Evolutionary conservation across 371 early-diverging fungal species (phyloP).

Genomic region (Mortierella sp.): DNA sequence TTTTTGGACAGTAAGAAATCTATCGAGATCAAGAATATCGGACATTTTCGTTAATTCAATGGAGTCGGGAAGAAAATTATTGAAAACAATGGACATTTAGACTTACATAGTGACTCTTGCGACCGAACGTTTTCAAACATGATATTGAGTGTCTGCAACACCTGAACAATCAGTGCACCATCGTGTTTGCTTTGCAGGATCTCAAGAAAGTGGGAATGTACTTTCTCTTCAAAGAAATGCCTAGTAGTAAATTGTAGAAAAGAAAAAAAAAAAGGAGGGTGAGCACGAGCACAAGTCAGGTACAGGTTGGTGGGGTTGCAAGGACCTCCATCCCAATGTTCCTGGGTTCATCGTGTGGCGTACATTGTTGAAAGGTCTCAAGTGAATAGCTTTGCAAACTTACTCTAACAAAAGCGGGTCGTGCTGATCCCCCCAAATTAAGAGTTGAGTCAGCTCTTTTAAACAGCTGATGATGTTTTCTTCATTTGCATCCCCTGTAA

Average conservation of each 20-base stretch:
- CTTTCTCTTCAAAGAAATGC: slow-evolving; percentile 54
- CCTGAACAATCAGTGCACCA: slow-evolving; percentile 60
- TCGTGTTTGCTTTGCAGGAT: slow-evolving; percentile 41
- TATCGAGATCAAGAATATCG: slow-evolving; percentile 7
- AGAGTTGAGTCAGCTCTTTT: slow-evolving; percentile 65
- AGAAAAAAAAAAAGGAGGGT: slow-evolving; percentile 6
- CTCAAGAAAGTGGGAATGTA: slow-evolving; percentile 46
- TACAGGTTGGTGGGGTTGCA: not conserved
- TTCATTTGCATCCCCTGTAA: slow-evolving; percentile 43
- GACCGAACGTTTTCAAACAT: slow-evolving; percentile 68
- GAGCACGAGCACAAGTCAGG: slow-evolving; percentile 10
- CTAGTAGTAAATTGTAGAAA: slow-evolving; percentile 12
- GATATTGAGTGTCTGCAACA: slow-evolving; percentile 72
- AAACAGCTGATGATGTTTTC: slow-evolving; percentile 47
- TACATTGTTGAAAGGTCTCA: not conserved
- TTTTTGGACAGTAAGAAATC: slow-evolving; percentile 68
- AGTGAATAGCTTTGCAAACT: slow-evolving; percentile 11
- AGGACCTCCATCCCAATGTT: slow-evolving; percentile 8
- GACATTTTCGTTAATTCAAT: not conserved
- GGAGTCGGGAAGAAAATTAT: not conserved
- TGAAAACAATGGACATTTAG: not conserved
- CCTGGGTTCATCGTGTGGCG: slow-evolving; percentile 9
- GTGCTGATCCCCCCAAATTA: slow-evolving; percentile 69
- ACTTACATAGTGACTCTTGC: slow-evolving; percentile 58
- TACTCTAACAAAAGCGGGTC: slow-evolving; percentile 62